Evolutionary conservation across 106 monocot genomes (phyloP).

Genomic region (Allium cepa): DNA sequence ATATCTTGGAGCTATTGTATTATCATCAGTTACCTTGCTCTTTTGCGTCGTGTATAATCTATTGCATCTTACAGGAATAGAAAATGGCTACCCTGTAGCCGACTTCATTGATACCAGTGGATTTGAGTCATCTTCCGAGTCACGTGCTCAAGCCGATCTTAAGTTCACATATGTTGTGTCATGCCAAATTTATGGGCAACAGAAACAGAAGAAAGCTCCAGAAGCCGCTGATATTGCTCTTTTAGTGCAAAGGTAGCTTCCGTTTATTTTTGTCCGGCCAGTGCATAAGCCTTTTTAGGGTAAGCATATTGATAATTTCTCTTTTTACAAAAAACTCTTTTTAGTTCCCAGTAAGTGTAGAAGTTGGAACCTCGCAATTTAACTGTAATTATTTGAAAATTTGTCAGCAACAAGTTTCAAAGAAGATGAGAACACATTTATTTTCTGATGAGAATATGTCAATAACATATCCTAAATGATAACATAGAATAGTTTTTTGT

Average conservation of each 20-base stretch:
- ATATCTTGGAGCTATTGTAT: conserved; percentile 40
- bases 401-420: no score
- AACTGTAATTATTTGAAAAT: no score
- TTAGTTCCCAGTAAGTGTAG: no score
- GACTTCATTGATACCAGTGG: conserved; percentile 69
- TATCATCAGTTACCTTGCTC: not conserved
- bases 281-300: no score
- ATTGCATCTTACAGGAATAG: conserved; percentile 38
- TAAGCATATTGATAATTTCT: no score
- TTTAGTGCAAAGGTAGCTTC: conserved; percentile 72
- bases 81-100: conserved; percentile 52
- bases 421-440: no score
- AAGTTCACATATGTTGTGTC: conserved; percentile 97
- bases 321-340: no score
- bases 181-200: conserved; percentile 97
- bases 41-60: not conserved
- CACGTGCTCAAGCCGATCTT: conserved; percentile 93
- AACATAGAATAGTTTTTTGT: no score
- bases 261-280: no score
- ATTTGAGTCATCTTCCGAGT: conserved; percentile 64
- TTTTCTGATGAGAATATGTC: no score
- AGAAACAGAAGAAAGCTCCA: conserved; percentile 73
- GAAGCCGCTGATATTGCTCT: conserved; percentile 97
- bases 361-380: no score
- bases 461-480: no score